Percentiles rank a stretch among this genome's conserved stretches.
Evolutionary conservation across 441 rosid genomes (phyloP).

Genomic region (Euphorbia schlechtendalii): DNA sequence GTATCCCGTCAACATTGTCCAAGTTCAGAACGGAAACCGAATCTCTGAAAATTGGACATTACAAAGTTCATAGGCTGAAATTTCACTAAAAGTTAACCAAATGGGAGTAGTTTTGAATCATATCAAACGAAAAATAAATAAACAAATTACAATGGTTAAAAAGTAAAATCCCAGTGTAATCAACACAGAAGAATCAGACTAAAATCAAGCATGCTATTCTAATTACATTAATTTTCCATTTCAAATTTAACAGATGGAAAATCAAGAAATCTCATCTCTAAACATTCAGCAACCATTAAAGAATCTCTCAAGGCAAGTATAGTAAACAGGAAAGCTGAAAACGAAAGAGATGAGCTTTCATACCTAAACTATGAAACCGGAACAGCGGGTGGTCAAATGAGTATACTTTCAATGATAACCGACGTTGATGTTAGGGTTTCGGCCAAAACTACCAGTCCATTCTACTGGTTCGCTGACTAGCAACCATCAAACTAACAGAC

Average conservation of each 20-base stretch:
- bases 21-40: constrained; percentile 17
- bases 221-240: not conserved
- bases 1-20: constrained; percentile 48
- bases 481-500: not conserved
- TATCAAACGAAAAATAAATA: not conserved
- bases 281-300: not conserved
- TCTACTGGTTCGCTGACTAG: not conserved
- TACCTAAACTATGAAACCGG: not conserved
- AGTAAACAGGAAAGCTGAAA: not conserved
- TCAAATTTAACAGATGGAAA: not conserved
- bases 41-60: not conserved
- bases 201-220: not conserved
- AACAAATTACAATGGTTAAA: too few species aligned
- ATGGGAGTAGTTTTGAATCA: not conserved
- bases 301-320: not conserved
- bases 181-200: not conserved
- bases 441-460: constrained; percentile 17
- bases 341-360: not conserved
- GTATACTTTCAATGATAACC: not conserved
- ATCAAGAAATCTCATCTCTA: not conserved
- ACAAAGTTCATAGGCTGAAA: not conserved
- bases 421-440: constrained; percentile 8
- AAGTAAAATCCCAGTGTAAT: not conserved
- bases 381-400: not conserved
- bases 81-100: not conserved